These are phyloP conservation scores for Umbelopsis sp. DNA, from an alignment of 192 early-diverging fungal genomes.

Conservation along the genomic window DNA sequence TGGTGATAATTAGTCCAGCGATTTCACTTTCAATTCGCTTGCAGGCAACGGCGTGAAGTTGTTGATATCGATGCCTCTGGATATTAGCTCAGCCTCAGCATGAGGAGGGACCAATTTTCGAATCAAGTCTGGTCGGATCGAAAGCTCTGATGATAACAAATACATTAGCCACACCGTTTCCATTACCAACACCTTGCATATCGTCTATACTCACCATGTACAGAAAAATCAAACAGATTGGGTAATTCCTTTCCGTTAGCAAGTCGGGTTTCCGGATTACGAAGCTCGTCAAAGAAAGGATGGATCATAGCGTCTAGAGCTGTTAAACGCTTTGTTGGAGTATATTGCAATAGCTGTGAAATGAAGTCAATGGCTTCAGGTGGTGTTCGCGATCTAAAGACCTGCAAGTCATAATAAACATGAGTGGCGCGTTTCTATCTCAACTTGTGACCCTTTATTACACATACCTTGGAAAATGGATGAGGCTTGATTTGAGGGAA, in stretches of 20 bases:
- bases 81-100: constrained; percentile 61
- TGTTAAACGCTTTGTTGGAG: constrained; percentile 77
- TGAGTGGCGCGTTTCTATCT: background rate
- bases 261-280: constrained; percentile 78
- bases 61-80: constrained; percentile 75
- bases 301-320: constrained; percentile 92
- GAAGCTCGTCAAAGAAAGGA: constrained; percentile 97
- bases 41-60: constrained; percentile 66
- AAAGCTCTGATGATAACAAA: constrained; percentile 67
- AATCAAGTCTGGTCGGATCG: constrained; percentile 81
- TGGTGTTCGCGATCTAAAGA: constrained; percentile 82
- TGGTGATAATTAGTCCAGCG: constrained; percentile 46
- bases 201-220: constrained; percentile 54
- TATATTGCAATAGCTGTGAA: constrained; percentile 86
- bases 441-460: background rate
- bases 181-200: background rate
- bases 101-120: constrained; percentile 81
- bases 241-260: constrained; percentile 83
- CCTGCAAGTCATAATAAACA: constrained; percentile 39
- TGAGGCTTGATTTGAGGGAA: constrained; percentile 97
- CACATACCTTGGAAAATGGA: constrained; percentile 76
- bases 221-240: constrained; percentile 88
- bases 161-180: background rate
- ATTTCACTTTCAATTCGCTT: constrained; percentile 45
- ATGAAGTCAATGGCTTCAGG: constrained; percentile 89